A percentile compares a stretch with the other conserved stretches of the same genome.
Conservation (phyloP, 2,329 filamentous ascomycete genomes). For the Leptographium galeiforme region DNA sequence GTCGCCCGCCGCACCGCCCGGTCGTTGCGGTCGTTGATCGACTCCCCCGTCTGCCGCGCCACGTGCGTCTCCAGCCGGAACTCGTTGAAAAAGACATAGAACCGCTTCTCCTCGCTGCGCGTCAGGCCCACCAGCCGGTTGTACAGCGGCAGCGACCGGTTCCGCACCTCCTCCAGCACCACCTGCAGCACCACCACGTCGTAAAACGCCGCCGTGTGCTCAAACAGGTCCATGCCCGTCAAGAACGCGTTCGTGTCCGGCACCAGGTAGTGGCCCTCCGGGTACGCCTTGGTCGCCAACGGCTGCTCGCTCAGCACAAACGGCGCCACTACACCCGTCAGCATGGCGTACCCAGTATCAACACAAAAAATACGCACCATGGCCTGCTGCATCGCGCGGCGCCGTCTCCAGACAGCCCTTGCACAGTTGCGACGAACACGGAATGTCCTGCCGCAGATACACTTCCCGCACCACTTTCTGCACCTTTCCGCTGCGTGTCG, state of each 20-base stretch:
- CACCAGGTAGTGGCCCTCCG: conserved; percentile 82
- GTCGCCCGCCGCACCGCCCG: conserved; percentile 76
- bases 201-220: conserved; percentile 81
- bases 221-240: conserved; percentile 93
- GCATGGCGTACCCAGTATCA: not conserved
- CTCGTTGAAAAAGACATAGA: conserved; percentile 99
- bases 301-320: conserved; percentile 85
- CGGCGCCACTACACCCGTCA: conserved; percentile 44
- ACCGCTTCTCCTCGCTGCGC: conserved; percentile 91
- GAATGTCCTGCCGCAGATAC: conserved; percentile 91
- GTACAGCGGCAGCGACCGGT: conserved; percentile 85
- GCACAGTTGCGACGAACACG: conserved; percentile 88
- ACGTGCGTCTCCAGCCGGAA: conserved; percentile 89
- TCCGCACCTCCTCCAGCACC: conserved; percentile 89
- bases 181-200: conserved; percentile 96
- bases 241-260: conserved; percentile 94
- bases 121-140: conserved; percentile 83
- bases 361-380: conserved; percentile 37
- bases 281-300: conserved; percentile 67
- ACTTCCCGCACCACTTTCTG: conserved; percentile 97
- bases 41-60: conserved; percentile 59
- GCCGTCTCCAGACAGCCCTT: conserved; percentile 58
- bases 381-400: conserved; percentile 65
- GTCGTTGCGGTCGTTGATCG: conserved; percentile 94
- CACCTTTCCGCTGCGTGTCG: conserved; percentile 89